A percentile compares a stretch with the other conserved stretches of the same genome.
These are phyloP conservation scores for Emericellopsis cladophorae DNA, from an alignment of 2,329 filamentous ascomycete genomes.

Conservation along the genomic window DNA sequence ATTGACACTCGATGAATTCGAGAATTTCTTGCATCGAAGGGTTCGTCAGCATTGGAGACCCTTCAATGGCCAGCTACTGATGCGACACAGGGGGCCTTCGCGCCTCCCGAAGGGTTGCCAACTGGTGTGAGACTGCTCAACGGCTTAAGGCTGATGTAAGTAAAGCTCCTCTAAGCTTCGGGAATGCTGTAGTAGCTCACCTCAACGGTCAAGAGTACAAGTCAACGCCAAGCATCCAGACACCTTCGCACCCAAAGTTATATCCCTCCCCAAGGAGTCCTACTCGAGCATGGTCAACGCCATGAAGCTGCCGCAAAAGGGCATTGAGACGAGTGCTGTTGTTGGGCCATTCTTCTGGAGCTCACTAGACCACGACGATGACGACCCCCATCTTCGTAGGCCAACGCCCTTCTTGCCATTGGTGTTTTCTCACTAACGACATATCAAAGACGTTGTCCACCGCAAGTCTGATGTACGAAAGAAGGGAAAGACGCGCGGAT, in stretches of 20 bases:
- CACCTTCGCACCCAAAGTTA: constrained; percentile 42
- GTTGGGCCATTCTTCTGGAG: constrained; percentile 55
- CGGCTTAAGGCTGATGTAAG: constrained; percentile 43
- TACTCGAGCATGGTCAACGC: constrained; percentile 45
- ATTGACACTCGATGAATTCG: constrained; percentile 40
- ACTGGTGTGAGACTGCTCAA: constrained; percentile 30
- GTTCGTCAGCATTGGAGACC: constrained; percentile 19
- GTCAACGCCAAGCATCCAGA: constrained; percentile 41
- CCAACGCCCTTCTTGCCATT: constrained; percentile 1
- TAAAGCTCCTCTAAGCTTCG: constrained; percentile 5
- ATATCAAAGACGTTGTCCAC: constrained; percentile 40
- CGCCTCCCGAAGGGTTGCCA: constrained; percentile 26
- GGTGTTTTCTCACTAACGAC: background rate
- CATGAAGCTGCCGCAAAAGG: constrained; percentile 40
- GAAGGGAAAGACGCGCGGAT: constrained; percentile 49
- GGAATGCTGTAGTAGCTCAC: background rate
- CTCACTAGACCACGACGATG: constrained; percentile 41
- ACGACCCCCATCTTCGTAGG: constrained; percentile 44
- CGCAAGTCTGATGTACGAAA: constrained; percentile 56
- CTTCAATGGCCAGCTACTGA: background rate
- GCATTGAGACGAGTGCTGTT: constrained; percentile 43
- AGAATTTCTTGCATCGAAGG: constrained; percentile 38
- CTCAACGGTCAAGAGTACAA: constrained; percentile 31
- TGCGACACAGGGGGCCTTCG: constrained; percentile 35
- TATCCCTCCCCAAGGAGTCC: constrained; percentile 34